phyloP scores from a whole-genome alignment of 371 early-diverging fungal species.

The Mucor racemosus region DNA sequence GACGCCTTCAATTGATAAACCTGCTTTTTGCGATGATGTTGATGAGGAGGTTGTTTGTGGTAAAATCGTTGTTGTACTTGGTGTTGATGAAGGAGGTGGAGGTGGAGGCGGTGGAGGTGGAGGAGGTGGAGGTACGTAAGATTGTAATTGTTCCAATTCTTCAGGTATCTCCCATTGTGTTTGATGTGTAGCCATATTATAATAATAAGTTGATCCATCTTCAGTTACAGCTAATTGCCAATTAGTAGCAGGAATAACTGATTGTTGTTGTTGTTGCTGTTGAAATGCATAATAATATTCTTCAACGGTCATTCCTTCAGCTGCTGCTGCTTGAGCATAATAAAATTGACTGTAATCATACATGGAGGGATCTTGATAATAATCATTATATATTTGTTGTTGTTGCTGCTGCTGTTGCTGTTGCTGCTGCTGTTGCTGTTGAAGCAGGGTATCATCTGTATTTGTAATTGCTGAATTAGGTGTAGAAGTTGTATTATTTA shows the following conservation, averaged over 20 bases:
- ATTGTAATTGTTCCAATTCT: constrained; percentile 14
- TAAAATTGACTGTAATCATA: constrained; percentile 17
- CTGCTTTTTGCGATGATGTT: not conserved
- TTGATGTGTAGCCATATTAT: constrained; percentile 41
- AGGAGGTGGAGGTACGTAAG: constrained; percentile 3
- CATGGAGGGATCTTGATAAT: constrained; percentile 13
- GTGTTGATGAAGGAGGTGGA: not conserved
- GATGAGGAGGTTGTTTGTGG: not conserved
- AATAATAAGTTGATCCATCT: constrained; percentile 47
- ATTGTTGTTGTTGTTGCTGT: constrained; percentile 1
- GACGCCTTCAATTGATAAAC: constrained; percentile 25
- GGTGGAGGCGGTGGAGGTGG: constrained; percentile 1
- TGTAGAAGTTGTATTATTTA: constrained; percentile 2
- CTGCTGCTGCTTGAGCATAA: constrained; percentile 10
- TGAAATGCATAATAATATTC: constrained; percentile 12
- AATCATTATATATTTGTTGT: constrained; percentile 10
- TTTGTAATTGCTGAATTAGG: constrained; percentile 2
- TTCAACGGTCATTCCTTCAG: constrained; percentile 4
- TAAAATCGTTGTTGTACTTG: not conserved
- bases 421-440: not conserved
- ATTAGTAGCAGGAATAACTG: constrained; percentile 18
- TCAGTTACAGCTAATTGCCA: constrained; percentile 45
- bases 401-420: not conserved
- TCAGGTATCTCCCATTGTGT: constrained; percentile 53
- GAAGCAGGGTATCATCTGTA: constrained; percentile 6